Base-by-base conservation (phyloP, 371 early-diverging fungal genomes). In the Gilbertella persicaria region DNA sequence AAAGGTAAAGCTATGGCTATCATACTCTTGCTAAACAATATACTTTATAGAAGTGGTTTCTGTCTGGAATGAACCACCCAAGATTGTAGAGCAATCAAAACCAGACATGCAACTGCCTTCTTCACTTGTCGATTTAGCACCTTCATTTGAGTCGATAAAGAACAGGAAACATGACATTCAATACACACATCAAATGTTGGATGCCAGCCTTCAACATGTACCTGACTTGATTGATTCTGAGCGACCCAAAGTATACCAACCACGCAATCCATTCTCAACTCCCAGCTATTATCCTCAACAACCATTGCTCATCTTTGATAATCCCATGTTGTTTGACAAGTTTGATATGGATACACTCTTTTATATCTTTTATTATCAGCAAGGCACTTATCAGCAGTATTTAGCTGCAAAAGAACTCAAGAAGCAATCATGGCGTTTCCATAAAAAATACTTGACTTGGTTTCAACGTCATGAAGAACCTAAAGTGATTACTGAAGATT, bases 401-500 rank as follows among this genome's bases (percentile, higher is more conserved):
- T 78, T 98, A 47, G 99, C 99, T 13, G 98, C 98, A 14, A 82
- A 89, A 47, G 98, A 97, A 66, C 74, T 99, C 51, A 99, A 99
- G 71, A 88, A 92, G 61, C 96, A 97, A 64, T 92, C 93, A 14
- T 99, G 99, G 99, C 84, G 99, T 49, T 99, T 96, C 73, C 99
- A 99, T 77, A 98, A 96, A 71, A 96, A 97, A 75, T 98, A 97
- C 60, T 74, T 87, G 57, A 97, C 98, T 20, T 99, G 99, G 99
- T 99, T 99, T 82, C 99, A 99, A 67, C 89, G 99, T 19, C 93
- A 93, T 61, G 97, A 98, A 61, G 98, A 99, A 72, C 99, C 99
- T 19, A 91, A 88, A 63, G 82, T 87, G 17, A 97, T 99, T 50
- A 99, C 96, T 14, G 96, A 97, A 47, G 96, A 97, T 65, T 98